phyloP scores from a whole-genome alignment of 2,329 filamentous ascomycete genomes.

The Neonectria faginata region DNA sequence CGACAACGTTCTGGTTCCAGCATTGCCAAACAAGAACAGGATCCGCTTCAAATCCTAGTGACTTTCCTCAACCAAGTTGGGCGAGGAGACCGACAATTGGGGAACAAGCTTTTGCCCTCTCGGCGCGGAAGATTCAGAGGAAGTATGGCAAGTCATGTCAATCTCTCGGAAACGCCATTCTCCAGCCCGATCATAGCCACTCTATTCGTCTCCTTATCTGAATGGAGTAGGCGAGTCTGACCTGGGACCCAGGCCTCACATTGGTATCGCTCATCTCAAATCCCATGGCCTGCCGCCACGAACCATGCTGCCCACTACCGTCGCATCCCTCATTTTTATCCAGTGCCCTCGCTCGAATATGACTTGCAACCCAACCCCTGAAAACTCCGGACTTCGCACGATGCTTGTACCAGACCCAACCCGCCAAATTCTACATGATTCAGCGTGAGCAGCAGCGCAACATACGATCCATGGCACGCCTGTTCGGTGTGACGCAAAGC shows the following conservation, averaged over 20 bases:
- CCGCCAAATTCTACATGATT: conserved; percentile 42
- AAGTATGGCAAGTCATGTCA: not conserved
- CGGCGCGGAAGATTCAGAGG: not conserved
- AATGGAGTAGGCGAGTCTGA: conserved; percentile 14
- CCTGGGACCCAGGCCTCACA: conserved; percentile 15
- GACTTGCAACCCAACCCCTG: conserved; percentile 37
- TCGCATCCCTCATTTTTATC: conserved; percentile 37
- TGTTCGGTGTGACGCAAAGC: conserved; percentile 27
- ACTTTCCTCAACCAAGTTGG: not conserved
- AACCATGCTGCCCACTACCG: conserved; percentile 28
- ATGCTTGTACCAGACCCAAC: conserved; percentile 43
- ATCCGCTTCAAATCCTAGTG: not conserved
- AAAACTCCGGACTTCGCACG: conserved; percentile 45
- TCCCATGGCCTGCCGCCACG: conserved; percentile 32
- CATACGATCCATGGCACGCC: conserved; percentile 11
- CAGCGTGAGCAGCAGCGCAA: conserved; percentile 30
- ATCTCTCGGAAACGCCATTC: conserved; percentile 4
- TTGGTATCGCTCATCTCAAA: conserved; percentile 29
- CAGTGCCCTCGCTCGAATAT: conserved; percentile 37
- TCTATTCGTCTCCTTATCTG: conserved; percentile 13
- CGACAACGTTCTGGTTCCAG: not conserved
- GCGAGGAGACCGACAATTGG: not conserved
- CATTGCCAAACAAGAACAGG: not conserved
- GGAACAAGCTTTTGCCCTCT: not conserved
- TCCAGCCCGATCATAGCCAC: conserved; percentile 5